Percentiles rank a stretch among this genome's conserved stretches.
phyloP scores from a whole-genome alignment of 1,284 basidiomycete genomes.

The Boletus smithii region DNA sequence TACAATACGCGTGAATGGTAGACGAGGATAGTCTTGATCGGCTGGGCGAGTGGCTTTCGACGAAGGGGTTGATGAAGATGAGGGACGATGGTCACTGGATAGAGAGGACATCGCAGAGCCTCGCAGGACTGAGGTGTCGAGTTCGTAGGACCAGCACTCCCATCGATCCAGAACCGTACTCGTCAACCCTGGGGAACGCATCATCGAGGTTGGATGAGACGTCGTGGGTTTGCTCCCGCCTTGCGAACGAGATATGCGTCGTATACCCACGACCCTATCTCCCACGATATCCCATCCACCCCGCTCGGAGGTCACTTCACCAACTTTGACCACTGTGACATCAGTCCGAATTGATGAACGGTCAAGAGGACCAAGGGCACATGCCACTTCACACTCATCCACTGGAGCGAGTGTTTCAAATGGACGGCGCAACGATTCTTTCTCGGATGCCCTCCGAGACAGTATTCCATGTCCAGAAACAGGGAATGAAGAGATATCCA shows the following conservation, averaged over 20 bases:
- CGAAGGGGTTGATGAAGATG: slow-evolving; percentile 11
- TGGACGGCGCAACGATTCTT: slow-evolving; percentile 50
- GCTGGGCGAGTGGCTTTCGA: slow-evolving; percentile 8
- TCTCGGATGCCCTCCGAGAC: slow-evolving; percentile 66
- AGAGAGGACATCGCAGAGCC: slow-evolving; percentile 52
- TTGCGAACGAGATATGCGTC: slow-evolving; percentile 54
- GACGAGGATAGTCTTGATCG: slow-evolving; percentile 43
- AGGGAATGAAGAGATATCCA: slow-evolving; percentile 58
- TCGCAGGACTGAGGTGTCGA: slow-evolving; percentile 44
- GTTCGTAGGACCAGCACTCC: slow-evolving; percentile 77
- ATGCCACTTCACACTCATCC: slow-evolving; percentile 43
- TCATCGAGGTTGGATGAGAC: slow-evolving; percentile 17
- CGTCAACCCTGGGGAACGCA: slow-evolving; percentile 48
- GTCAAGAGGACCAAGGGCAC: slow-evolving; percentile 38
- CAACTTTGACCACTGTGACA: slow-evolving; percentile 51
- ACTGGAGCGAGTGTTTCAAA: slow-evolving; percentile 51
- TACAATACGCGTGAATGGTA: slow-evolving; percentile 76
- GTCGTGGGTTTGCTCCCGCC: slow-evolving; percentile 29
- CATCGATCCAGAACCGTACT: slow-evolving; percentile 66
- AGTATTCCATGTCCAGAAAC: slow-evolving; percentile 76
- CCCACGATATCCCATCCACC: slow-evolving; percentile 68
- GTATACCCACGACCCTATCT: slow-evolving; percentile 58
- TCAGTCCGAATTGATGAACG: slow-evolving; percentile 50
- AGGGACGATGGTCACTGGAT: slow-evolving; percentile 22
- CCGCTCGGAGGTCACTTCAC: slow-evolving; percentile 61